These are phyloP conservation scores for Aspergillus sparsus DNA, from an alignment of 495 filamentous ascomycete species.

Conservation along the genomic window DNA sequence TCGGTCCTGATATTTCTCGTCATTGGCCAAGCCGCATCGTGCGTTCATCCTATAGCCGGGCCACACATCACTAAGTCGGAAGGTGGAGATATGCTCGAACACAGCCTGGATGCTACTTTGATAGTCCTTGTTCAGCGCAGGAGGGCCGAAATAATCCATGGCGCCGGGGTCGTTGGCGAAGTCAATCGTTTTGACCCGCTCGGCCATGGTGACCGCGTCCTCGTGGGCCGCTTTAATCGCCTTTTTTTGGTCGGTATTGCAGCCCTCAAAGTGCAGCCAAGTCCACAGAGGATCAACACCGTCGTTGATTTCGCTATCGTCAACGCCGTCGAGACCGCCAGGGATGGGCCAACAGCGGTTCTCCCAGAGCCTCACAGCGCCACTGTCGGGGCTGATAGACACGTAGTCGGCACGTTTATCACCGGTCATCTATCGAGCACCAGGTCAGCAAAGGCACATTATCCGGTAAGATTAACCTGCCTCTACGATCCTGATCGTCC, in stretches of 20 bases:
- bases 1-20: conserved; percentile 1
- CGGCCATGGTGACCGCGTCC: neutral
- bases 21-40: neutral
- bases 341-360: conserved; percentile 3
- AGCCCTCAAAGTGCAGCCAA: conserved; percentile 1
- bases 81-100: neutral
- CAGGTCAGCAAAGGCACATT: neutral
- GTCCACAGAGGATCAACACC: neutral
- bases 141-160: neutral
- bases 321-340: neutral
- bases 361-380: neutral
- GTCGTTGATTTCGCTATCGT: neutral
- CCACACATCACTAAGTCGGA: neutral
- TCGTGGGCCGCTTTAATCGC: neutral
- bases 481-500: conserved; percentile 3
- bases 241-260: neutral
- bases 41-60: conserved; percentile 3
- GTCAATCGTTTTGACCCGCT: neutral
- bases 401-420: conserved; percentile 5
- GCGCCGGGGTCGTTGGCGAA: neutral
- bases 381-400: conserved; percentile 3
- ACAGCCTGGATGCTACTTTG: neutral
- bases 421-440: conserved; percentile 2
- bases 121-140: neutral
- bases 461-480: neutral